These are phyloP conservation scores for Pelargonium citronellum DNA, from an alignment of 441 rosid genomes.

Conservation along the genomic window DNA sequence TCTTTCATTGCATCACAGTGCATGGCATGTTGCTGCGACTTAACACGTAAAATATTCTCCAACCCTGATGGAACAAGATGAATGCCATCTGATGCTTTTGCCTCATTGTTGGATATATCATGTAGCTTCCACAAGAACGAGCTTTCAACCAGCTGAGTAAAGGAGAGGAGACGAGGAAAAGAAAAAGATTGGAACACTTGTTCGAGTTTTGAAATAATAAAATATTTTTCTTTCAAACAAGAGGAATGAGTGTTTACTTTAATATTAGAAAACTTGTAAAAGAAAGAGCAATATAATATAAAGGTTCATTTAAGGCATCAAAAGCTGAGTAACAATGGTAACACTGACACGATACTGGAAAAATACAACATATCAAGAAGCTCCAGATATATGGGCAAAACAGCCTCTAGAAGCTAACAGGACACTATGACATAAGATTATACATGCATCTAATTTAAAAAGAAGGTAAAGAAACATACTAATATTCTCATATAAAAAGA, in stretches of 20 bases:
- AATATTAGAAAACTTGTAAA: constrained; percentile 5
- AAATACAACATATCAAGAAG: background rate
- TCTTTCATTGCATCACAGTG: constrained; percentile 65
- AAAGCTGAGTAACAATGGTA: background rate
- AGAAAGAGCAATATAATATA: background rate
- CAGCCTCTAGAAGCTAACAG: background rate
- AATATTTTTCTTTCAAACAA: constrained; percentile 14
- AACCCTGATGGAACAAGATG: constrained; percentile 60
- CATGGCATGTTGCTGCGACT: constrained; percentile 68
- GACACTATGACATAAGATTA: background rate
- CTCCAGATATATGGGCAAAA: background rate
- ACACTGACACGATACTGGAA: background rate
- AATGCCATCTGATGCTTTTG: constrained; percentile 43
- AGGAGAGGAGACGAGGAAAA: constrained; percentile 18
- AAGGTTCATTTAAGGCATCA: constrained; percentile 3
- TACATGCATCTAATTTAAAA: background rate
- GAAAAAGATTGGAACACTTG: constrained; percentile 12
- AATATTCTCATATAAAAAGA: background rate
- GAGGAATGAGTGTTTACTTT: background rate
- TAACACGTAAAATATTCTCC: constrained; percentile 43
- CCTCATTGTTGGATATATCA: constrained; percentile 54
- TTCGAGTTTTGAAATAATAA: constrained; percentile 15
- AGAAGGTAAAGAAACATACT: background rate
- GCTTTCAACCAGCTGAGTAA: constrained; percentile 70
- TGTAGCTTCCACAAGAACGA: constrained; percentile 61